These are phyloP conservation scores for Elaeis oleifera DNA, from an alignment of 202 grass and related monocot species.

Conservation along the genomic window DNA sequence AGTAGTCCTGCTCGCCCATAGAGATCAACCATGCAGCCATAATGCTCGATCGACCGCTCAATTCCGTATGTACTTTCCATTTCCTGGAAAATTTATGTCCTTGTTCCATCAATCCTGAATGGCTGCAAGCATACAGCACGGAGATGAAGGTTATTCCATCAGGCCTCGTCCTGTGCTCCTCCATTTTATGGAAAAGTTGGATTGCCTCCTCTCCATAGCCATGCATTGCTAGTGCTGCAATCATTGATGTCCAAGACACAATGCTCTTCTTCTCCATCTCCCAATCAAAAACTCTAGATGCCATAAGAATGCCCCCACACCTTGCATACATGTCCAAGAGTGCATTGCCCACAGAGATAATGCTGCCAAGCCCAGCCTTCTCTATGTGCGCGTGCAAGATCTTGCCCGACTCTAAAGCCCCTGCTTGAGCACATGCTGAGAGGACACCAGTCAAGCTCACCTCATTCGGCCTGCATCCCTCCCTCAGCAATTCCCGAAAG, in stretches of 20 bases:
- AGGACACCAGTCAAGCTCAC: slow-evolving; percentile 19
- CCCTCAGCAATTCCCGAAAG: slow-evolving; percentile 16
- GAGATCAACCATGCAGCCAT: slow-evolving; percentile 28
- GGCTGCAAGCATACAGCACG: slow-evolving; percentile 24
- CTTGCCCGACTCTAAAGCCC: slow-evolving; percentile 18
- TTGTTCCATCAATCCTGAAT: slow-evolving; percentile 20
- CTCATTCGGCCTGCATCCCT: slow-evolving; percentile 13
- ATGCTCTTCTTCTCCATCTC: slow-evolving; percentile 13
- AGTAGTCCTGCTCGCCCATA: slow-evolving; percentile 22
- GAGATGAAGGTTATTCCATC: slow-evolving; percentile 26
- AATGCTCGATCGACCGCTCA: slow-evolving; percentile 18
- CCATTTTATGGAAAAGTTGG: slow-evolving; percentile 24
- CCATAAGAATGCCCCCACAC: slow-evolving; percentile 21
- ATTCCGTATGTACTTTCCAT: slow-evolving; percentile 16
- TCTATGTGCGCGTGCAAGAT: slow-evolving; percentile 4
- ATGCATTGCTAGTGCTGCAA: slow-evolving; percentile 20
- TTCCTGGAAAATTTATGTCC: slow-evolving; percentile 6
- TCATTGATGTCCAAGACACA: slow-evolving; percentile 25
- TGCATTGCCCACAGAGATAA: slow-evolving; percentile 6
- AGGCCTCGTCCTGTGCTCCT: slow-evolving; percentile 2
- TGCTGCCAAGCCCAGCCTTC: slow-evolving; percentile 1
- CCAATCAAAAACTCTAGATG: slow-evolving; percentile 10
- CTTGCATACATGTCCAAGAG: slow-evolving; percentile 19
- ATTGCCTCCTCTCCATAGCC: slow-evolving; percentile 16
- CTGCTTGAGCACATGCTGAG: slow-evolving; percentile 21